Evolutionary conservation across 768 basidiomycete genomes (phyloP).

Genomic region (Lactifluus piperatus): DNA sequence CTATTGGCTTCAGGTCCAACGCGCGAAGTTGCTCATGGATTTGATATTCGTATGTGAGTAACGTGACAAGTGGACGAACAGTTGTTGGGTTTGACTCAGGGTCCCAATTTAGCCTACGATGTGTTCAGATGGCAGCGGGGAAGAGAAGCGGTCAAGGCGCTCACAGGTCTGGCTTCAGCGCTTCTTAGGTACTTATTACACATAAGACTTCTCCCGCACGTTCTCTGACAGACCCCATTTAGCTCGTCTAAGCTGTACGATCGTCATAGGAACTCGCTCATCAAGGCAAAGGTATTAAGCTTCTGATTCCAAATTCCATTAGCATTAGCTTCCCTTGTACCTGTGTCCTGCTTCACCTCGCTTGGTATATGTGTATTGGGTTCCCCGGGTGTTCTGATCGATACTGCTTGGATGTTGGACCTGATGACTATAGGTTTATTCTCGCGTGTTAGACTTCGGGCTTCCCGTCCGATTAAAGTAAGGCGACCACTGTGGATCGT

Average conservation of each 20-base stretch:
- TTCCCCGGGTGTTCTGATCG: slow-evolving; percentile 1
- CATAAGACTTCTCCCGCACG: slow-evolving; percentile 11
- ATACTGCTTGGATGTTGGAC: slow-evolving; percentile 7
- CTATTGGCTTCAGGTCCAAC: slow-evolving; percentile 65
- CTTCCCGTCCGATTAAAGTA: not conserved
- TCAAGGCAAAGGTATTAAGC: slow-evolving; percentile 49
- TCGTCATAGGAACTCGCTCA: slow-evolving; percentile 52
- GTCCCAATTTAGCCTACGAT: slow-evolving; percentile 51
- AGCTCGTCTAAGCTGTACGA: slow-evolving; percentile 73
- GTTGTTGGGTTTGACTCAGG: slow-evolving; percentile 1
- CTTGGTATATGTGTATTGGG: slow-evolving; percentile 11
- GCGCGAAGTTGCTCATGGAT: slow-evolving; percentile 73
- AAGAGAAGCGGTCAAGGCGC: slow-evolving; percentile 50
- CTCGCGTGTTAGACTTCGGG: not conserved
- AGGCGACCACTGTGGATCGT: not conserved
- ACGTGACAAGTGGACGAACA: slow-evolving; percentile 12
- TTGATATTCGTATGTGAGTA: slow-evolving; percentile 77
- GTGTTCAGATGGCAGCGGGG: slow-evolving; percentile 63
- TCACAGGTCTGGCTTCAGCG: slow-evolving; percentile 61
- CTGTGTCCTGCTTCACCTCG: slow-evolving; percentile 6
- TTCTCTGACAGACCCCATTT: slow-evolving; percentile 11
- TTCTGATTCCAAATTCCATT: slow-evolving; percentile 17
- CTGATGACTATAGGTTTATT: not conserved
- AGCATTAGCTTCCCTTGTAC: not conserved
- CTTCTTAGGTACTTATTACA: slow-evolving; percentile 50